Evolutionary conservation across 257 asterid species (phyloP).

Genomic region (Solanum peruvianum): DNA sequence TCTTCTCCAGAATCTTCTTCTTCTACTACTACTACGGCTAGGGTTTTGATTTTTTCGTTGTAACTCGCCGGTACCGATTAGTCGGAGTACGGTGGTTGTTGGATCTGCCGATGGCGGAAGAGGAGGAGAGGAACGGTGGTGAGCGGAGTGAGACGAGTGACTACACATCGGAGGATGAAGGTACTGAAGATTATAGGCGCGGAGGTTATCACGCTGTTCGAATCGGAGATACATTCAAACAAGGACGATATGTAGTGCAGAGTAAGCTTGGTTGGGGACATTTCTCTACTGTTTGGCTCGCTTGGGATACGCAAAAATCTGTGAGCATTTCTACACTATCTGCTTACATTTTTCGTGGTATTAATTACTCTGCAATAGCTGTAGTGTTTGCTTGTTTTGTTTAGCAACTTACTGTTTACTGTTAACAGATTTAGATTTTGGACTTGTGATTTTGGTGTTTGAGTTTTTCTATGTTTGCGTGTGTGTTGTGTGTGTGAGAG

Average conservation of each 20-base stretch:
- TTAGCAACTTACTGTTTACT: neutral
- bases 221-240: conserved; percentile 77
- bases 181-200: conserved; percentile 87
- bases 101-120: neutral
- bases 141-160: conserved; percentile 77
- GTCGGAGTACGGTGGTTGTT: neutral
- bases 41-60: neutral
- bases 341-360: neutral
- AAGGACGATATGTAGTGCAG: conserved; percentile 86
- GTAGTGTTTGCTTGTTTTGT: neutral
- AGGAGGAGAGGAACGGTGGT: conserved; percentile 34
- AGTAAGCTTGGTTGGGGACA: conserved; percentile 99
- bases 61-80: neutral
- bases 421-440: neutral
- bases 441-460: neutral
- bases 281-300: conserved; percentile 97
- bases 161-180: conserved; percentile 89
- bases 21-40: neutral
- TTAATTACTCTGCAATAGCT: neutral
- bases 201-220: conserved; percentile 97
- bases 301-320: conserved; percentile 85
- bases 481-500: neutral
- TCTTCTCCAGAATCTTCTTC: neutral
- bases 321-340: neutral
- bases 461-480: neutral